Percentiles rank a stretch among this genome's conserved stretches.
Conservation (phyloP, 139 green algal genomes). For the Auxenochlorella protothecoides region DNA sequence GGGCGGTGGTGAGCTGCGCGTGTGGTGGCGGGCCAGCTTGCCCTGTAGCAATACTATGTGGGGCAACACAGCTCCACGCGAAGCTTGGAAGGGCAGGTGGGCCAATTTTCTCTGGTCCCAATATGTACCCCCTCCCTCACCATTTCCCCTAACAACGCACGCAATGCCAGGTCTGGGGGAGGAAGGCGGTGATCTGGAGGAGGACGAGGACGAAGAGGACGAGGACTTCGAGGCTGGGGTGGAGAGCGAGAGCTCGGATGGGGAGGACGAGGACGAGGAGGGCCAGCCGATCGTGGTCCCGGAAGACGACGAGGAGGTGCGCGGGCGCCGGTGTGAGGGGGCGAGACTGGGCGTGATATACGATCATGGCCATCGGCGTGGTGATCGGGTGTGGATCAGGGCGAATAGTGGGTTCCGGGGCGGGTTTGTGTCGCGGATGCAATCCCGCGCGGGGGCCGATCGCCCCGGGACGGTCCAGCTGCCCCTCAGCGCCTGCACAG, state of each 20-base stretch:
- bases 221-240: constrained; percentile 33
- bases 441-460: too few species aligned
- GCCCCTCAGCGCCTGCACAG: too few species aligned
- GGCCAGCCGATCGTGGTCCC: too few species aligned
- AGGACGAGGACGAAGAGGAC: constrained; percentile 41
- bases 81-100: background rate
- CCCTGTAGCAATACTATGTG: background rate
- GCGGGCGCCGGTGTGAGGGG: too few species aligned
- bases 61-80: background rate
- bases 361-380: too few species aligned
- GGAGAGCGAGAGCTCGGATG: constrained; percentile 5
- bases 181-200: background rate
- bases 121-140: background rate
- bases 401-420: too few species aligned
- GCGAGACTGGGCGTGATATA: too few species aligned
- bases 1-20: constrained; percentile 34
- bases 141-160: background rate
- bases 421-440: too few species aligned
- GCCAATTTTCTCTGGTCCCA: background rate
- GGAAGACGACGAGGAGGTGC: too few species aligned
- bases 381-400: too few species aligned
- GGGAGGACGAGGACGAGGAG: constrained; percentile 7
- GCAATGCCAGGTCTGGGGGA: too few species aligned
- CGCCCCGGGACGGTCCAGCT: too few species aligned
- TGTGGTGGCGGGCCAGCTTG: background rate